These are phyloP conservation scores for Sphagnum magellanicum DNA, from an alignment of 228 moss, liverwort and hornwort genomes.

Conservation along the genomic window DNA sequence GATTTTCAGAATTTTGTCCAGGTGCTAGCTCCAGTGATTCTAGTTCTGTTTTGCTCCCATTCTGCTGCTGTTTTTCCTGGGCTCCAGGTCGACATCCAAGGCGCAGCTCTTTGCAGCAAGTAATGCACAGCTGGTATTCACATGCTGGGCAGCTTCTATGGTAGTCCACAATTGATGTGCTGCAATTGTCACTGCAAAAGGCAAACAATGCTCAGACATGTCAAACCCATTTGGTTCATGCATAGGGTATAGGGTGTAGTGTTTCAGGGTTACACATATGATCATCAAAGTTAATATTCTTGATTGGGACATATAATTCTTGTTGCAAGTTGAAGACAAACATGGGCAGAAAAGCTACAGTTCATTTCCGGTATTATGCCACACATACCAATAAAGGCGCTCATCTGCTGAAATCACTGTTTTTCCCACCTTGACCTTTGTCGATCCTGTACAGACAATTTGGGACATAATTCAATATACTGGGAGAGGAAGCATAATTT, in stretches of 20 bases:
- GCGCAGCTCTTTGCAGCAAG: constrained; percentile 86
- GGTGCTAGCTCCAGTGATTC: neutral
- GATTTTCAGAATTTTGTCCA: constrained; percentile 6
- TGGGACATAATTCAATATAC: neutral
- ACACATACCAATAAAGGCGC: constrained; percentile 72
- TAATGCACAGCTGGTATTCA: constrained; percentile 74
- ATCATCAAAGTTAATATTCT: neutral
- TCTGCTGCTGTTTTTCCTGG: constrained; percentile 30
- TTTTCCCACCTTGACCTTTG: constrained; percentile 30
- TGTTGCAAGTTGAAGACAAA: neutral
- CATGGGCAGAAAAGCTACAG: neutral
- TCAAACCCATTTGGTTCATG: no score
- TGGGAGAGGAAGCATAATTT: neutral
- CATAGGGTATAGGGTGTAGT: no score
- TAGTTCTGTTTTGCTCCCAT: constrained; percentile 18
- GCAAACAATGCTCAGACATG: constrained; percentile 13
- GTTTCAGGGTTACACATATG: neutral
- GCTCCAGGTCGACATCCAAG: constrained; percentile 74
- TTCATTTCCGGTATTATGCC: neutral
- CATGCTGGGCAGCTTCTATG: constrained; percentile 67
- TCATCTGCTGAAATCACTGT: constrained; percentile 56
- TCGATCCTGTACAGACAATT: constrained; percentile 45
- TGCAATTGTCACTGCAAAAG: constrained; percentile 76
- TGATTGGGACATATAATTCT: neutral
- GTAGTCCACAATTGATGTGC: constrained; percentile 84